phyloP scores from a whole-genome alignment of 192 early-diverging fungal species.

The Rhizophagus clarus region DNA sequence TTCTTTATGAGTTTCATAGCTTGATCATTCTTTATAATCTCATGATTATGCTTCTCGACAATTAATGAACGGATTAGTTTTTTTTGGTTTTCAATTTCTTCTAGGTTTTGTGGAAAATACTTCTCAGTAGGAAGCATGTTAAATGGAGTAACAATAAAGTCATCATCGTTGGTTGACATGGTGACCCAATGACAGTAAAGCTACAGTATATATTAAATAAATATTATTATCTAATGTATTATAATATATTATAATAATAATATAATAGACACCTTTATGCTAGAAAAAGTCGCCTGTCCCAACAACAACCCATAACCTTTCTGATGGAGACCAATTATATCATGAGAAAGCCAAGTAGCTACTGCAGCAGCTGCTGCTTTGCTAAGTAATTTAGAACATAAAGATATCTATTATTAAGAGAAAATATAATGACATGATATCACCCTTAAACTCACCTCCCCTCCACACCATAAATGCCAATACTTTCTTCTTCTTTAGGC shows the following conservation, averaged over 20 bases:
- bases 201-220: not conserved
- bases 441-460: not conserved
- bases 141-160: not conserved
- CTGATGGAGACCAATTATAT: not conserved
- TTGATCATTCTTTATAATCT: not conserved
- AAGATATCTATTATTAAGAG: not conserved
- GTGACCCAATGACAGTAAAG: constrained; percentile 6
- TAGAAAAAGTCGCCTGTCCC: not conserved
- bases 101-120: not conserved
- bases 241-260: too few relatives aligned
- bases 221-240: too few relatives aligned
- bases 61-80: not conserved
- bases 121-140: not conserved
- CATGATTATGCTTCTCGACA: not conserved
- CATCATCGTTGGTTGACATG: not conserved
- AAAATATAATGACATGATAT: not conserved
- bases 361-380: not conserved
- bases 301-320: not conserved
- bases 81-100: not conserved
- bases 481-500: not conserved
- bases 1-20: not conserved
- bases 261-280: not conserved
- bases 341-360: not conserved
- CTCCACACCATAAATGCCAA: not conserved
- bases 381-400: not conserved